A percentile compares a stretch with the other conserved stretches of the same genome.
Conservation (phyloP, 2,329 filamentous ascomycete species). For the Chaetomium sp. region DNA sequence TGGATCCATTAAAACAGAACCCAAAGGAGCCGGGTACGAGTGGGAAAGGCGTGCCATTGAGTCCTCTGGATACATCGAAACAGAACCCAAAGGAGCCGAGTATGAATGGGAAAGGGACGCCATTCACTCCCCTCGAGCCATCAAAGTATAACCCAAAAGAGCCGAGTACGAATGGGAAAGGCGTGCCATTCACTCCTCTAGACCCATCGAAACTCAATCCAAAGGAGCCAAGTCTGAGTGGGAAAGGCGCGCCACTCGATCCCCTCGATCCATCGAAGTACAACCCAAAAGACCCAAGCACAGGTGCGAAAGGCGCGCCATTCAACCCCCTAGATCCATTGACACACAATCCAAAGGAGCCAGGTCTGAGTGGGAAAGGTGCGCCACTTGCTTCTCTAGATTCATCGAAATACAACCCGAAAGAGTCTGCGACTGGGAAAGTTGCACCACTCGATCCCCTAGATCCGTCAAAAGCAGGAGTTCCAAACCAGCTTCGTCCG, state of each 20-base stretch:
- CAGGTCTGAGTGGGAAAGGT: too few species aligned
- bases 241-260: not conserved
- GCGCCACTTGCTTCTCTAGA: too few species aligned
- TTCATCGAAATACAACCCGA: not conserved
- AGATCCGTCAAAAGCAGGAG: not conserved
- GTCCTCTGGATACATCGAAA: not conserved
- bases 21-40: not conserved
- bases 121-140: not conserved
- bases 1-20: not conserved
- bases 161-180: not conserved
- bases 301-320: too few species aligned
- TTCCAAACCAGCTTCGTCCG: not conserved
- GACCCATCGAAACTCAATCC: not conserved
- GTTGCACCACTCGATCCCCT: not conserved
- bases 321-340: too few species aligned
- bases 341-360: too few species aligned
- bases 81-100: not conserved
- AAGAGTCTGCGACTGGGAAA: not conserved
- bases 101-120: not conserved
- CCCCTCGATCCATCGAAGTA: not conserved
- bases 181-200: not conserved
- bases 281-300: too few species aligned
- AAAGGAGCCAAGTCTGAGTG: not conserved
- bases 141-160: not conserved
- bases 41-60: not conserved